Conservation (phyloP, 2,329 filamentous ascomycete genomes). For the Sporothrix euskadiensis region DNA sequence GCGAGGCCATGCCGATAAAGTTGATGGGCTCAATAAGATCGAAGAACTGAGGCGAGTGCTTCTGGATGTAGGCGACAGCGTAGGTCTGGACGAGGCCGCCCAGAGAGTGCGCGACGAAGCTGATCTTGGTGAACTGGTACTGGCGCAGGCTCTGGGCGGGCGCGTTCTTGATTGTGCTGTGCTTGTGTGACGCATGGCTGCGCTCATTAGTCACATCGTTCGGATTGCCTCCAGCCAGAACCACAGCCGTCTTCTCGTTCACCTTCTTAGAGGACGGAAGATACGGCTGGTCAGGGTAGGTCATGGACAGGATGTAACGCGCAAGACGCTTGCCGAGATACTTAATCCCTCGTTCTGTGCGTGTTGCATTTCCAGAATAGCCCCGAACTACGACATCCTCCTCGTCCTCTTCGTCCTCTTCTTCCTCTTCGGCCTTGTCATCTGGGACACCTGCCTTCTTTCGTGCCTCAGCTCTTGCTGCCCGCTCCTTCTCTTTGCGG, state of each 20-base stretch:
- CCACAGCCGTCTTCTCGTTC: slow-evolving; percentile 45
- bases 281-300: slow-evolving; percentile 91
- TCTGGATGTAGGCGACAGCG: slow-evolving; percentile 93
- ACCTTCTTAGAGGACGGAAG: slow-evolving; percentile 62
- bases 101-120: slow-evolving; percentile 88
- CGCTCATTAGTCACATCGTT: background rate
- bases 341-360: slow-evolving; percentile 93
- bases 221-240: slow-evolving; percentile 33
- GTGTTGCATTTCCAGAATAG: slow-evolving; percentile 84
- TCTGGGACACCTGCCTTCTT: slow-evolving; percentile 28
- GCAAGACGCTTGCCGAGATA: slow-evolving; percentile 94
- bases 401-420: slow-evolving; percentile 59
- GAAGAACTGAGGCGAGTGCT: slow-evolving; percentile 91
- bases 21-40: slow-evolving; percentile 82
- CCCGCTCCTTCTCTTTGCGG: slow-evolving; percentile 53
- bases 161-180: slow-evolving; percentile 54
- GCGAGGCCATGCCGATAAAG: slow-evolving; percentile 84
- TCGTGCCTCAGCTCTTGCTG: slow-evolving; percentile 28
- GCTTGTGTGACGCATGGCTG: slow-evolving; percentile 43
- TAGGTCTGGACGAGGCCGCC: slow-evolving; percentile 91
- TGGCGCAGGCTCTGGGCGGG: slow-evolving; percentile 47
- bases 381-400: slow-evolving; percentile 88
- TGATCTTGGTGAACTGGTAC: slow-evolving; percentile 91
- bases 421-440: slow-evolving; percentile 36
- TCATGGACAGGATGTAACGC: slow-evolving; percentile 84